These are phyloP conservation scores for Tuber calosporum DNA, from an alignment of 495 filamentous ascomycete species.

Conservation along the genomic window DNA sequence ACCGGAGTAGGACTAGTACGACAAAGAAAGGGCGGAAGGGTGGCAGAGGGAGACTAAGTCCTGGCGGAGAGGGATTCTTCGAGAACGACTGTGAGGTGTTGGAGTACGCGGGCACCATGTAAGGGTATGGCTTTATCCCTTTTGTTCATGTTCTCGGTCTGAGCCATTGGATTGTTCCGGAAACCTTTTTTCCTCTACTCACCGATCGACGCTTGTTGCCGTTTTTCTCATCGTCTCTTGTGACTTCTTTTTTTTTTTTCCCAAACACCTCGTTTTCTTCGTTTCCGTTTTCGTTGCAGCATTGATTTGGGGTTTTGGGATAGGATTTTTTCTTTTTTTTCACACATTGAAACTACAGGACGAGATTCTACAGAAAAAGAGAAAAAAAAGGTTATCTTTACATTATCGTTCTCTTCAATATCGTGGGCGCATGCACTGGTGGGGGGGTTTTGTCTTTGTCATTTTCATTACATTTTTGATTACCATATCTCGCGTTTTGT, in stretches of 20 bases:
- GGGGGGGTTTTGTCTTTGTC: not conserved
- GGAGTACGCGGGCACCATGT: constrained; percentile 51
- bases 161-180: not conserved
- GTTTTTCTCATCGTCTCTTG: not conserved
- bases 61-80: constrained; percentile 71
- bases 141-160: not conserved
- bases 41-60: constrained; percentile 20
- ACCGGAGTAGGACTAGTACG: constrained; percentile 2
- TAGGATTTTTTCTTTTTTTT: not conserved
- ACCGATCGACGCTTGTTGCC: not conserved
- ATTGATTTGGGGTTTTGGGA: not conserved
- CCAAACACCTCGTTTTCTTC: not conserved
- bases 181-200: not conserved
- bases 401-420: not conserved
- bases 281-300: not conserved
- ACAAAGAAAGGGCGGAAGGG: constrained; percentile 27
- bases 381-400: not conserved
- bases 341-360: not conserved
- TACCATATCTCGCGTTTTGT: not conserved
- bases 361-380: not conserved
- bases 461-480: not conserved
- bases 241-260: not conserved
- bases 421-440: not conserved
- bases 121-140: not conserved
- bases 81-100: constrained; percentile 90